Percentiles rank a stretch among this genome's conserved stretches.
phyloP scores from a whole-genome alignment of 1,284 basidiomycete species.

The Sporisorium graminicola region DNA sequence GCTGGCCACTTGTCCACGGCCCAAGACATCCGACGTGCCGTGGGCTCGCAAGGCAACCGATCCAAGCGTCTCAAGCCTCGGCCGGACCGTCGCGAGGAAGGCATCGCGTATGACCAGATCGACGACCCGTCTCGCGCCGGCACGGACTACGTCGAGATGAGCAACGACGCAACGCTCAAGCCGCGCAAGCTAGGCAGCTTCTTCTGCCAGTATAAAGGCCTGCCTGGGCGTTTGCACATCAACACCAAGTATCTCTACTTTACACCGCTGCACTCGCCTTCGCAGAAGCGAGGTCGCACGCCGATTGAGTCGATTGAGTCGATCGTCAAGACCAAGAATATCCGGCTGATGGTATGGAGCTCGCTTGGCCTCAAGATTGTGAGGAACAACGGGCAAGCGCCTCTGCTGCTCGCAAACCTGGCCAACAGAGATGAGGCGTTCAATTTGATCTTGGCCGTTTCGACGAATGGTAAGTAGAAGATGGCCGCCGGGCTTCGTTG shows the following conservation, averaged over 20 bases:
- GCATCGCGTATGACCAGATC: slow-evolving; percentile 45
- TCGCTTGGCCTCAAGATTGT: slow-evolving; percentile 62
- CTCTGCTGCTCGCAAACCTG: slow-evolving; percentile 62
- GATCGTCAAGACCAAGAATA: slow-evolving; percentile 65
- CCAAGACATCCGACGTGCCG: slow-evolving; percentile 39
- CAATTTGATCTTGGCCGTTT: slow-evolving; percentile 64
- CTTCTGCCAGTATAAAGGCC: slow-evolving; percentile 67
- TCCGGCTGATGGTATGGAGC: slow-evolving; percentile 62
- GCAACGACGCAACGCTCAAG: slow-evolving; percentile 43
- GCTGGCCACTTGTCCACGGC: slow-evolving; percentile 27
- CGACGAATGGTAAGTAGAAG: slow-evolving; percentile 38
- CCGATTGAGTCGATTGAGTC: slow-evolving; percentile 59
- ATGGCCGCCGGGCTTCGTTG: background rate
- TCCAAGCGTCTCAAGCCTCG: slow-evolving; percentile 31
- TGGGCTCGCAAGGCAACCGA: slow-evolving; percentile 8
- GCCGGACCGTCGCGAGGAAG: slow-evolving; percentile 44
- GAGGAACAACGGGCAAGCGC: slow-evolving; percentile 54
- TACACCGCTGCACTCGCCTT: slow-evolving; percentile 60
- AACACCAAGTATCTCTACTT: slow-evolving; percentile 65
- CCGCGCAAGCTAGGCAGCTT: slow-evolving; percentile 66
- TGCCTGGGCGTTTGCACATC: slow-evolving; percentile 65
- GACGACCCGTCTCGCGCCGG: slow-evolving; percentile 43
- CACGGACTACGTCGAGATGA: slow-evolving; percentile 48
- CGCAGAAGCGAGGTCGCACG: slow-evolving; percentile 54
- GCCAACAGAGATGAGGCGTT: slow-evolving; percentile 66